These are phyloP conservation scores for Neurospora sp. DNA, from an alignment of 495 filamentous ascomycete genomes.

Conservation along the genomic window DNA sequence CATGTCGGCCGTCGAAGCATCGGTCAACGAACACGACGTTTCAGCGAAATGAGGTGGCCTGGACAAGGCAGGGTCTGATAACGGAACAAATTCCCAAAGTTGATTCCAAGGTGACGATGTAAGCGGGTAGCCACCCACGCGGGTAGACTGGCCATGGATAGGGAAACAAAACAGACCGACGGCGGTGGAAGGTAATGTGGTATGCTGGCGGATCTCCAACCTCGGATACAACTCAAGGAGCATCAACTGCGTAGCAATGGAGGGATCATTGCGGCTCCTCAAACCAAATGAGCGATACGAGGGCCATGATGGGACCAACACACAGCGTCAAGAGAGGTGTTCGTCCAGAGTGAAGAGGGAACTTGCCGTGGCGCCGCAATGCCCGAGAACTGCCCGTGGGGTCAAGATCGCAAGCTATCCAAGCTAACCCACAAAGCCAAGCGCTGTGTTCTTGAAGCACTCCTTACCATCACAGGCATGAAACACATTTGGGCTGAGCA, in stretches of 20 bases:
- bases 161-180: not conserved
- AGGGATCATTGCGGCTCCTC: not conserved
- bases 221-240: not conserved
- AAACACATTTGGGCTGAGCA: not conserved
- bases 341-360: not conserved
- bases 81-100: not conserved
- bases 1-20: not conserved
- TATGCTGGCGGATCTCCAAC: not conserved
- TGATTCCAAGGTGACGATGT: not conserved
- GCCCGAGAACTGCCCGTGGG: not conserved
- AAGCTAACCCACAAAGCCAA: not conserved
- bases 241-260: not conserved
- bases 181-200: not conserved
- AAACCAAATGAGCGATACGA: not conserved
- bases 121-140: not conserved
- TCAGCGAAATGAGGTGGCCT: conserved; percentile 12
- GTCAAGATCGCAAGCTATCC: not conserved
- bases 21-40: conserved; percentile 4
- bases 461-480: not conserved
- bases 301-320: not conserved
- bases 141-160: not conserved
- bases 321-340: not conserved
- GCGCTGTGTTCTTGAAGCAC: not conserved
- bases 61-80: not conserved
- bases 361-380: not conserved